phyloP scores from a whole-genome alignment of 768 basidiomycete species.

The Sistotremastrum suecicum region DNA sequence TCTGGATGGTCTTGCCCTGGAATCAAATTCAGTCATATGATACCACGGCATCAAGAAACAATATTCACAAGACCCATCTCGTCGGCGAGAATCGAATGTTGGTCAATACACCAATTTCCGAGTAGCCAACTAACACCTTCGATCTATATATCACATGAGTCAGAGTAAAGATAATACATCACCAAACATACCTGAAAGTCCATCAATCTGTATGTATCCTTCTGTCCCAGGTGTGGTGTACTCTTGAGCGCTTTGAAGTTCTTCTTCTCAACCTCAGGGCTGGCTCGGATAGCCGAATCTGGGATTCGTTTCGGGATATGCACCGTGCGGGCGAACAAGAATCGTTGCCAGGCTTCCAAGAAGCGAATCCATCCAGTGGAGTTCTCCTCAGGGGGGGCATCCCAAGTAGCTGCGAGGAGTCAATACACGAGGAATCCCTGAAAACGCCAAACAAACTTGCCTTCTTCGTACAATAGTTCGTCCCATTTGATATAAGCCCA shows the following conservation, averaged over 20 bases:
- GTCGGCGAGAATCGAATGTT: constrained; percentile 84
- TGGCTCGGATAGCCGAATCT: constrained; percentile 36
- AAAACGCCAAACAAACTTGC: constrained; percentile 23
- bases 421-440: neutral
- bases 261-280: constrained; percentile 37
- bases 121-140: constrained; percentile 78
- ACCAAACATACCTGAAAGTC: constrained; percentile 56
- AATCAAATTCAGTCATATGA: constrained; percentile 2
- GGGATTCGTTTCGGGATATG: constrained; percentile 37
- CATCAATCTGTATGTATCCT: constrained; percentile 54
- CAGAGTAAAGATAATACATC: constrained; percentile 2
- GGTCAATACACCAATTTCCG: constrained; percentile 78
- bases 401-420: constrained; percentile 64
- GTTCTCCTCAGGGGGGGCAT: constrained; percentile 62
- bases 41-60: constrained; percentile 4
- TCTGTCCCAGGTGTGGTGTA: constrained; percentile 50
- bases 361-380: constrained; percentile 44
- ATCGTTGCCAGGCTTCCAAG: constrained; percentile 49
- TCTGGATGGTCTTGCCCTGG: constrained; percentile 87
- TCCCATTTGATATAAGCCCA: constrained; percentile 92
- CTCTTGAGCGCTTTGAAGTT: constrained; percentile 28
- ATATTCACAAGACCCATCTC: constrained; percentile 83
- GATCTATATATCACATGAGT: constrained; percentile 27
- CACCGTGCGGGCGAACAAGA: constrained; percentile 47
- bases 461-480: constrained; percentile 85